Conservation (phyloP, 2,329 filamentous ascomycete genomes). For the Fusarium sp. region DNA sequence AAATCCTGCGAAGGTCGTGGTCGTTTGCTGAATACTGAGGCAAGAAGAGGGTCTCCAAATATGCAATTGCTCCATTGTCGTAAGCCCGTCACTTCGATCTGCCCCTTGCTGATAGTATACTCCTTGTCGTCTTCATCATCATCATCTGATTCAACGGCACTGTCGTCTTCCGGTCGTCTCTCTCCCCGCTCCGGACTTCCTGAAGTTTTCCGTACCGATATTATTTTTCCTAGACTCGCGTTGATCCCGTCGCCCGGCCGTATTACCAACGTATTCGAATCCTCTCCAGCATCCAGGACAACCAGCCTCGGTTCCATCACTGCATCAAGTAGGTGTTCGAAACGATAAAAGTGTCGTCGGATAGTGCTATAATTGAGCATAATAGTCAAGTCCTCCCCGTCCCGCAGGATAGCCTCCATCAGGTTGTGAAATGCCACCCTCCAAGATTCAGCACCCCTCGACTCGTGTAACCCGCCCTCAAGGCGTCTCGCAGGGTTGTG, state of each 20-base stretch:
- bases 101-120: neutral
- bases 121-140: conserved; percentile 4
- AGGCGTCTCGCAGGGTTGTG: conserved; percentile 27
- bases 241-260: conserved; percentile 6
- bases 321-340: conserved; percentile 61
- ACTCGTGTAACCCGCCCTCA: conserved; percentile 37
- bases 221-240: conserved; percentile 6
- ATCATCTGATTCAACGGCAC: conserved; percentile 9
- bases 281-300: conserved; percentile 62
- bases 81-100: conserved; percentile 59
- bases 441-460: conserved; percentile 58
- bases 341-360: conserved; percentile 61
- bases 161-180: neutral
- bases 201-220: neutral
- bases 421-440: conserved; percentile 66
- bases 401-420: conserved; percentile 66
- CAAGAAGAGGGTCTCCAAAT: conserved; percentile 69
- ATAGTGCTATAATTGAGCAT: conserved; percentile 67
- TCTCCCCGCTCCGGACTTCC: neutral
- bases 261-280: conserved; percentile 60
- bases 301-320: conserved; percentile 64
- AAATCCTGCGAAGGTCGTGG: conserved; percentile 57
- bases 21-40: conserved; percentile 58
- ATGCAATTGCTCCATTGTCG: conserved; percentile 68
- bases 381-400: conserved; percentile 69